Base-by-base conservation (phyloP, 2,329 filamentous ascomycete species). In the Proliferodiscus dingleyae region DNA sequence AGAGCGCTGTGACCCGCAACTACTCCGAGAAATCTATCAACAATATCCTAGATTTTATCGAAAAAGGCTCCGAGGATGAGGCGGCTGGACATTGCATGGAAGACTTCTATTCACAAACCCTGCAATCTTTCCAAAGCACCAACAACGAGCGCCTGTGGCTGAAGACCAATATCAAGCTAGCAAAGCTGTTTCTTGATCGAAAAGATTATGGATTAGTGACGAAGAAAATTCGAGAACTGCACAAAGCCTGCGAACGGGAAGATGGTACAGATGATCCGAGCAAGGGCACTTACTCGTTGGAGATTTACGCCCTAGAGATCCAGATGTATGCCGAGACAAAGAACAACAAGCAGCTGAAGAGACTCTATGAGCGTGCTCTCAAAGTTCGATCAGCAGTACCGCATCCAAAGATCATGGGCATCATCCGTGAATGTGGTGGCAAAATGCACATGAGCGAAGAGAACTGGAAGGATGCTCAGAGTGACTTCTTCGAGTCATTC, bases 361-460 rank as follows among this genome's bases (percentile, higher is more conserved):
- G 84, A 11, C 75, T 97, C 13, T 98, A 97, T 67, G 86, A 95
- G 65, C 85, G 87, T 50, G 93, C 93, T 4, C 77, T 98, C 40
- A 86, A 86, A 54, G 91, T 98, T 44, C 85, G 89, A 51, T 97
- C 93, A n/a, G 93, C 93, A 0, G 93, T 98, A 10, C 91, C 93
- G 30, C 93, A 98, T 69, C 93, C 93, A 48, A 95, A 95, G 70
- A 95, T 98, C 65, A 96, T 97, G 89, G 93, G 93, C 41, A 91
- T 98, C 65, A 98, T 98, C 63, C 85, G 91, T 44, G 93, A 98
- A 71, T 98, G 93, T 65, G 93, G 93, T 61, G 93, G 93, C 59
- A 98, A 98, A 74, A 98, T 98, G 93, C 90, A 97, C 71, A 97
- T 98, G 93, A 93, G 87, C 66, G 93, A 98, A 74, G 93, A 97